Evolutionary conservation across 495 filamentous ascomycete species (phyloP).

Genomic region (Penicillium verhagenii): DNA sequence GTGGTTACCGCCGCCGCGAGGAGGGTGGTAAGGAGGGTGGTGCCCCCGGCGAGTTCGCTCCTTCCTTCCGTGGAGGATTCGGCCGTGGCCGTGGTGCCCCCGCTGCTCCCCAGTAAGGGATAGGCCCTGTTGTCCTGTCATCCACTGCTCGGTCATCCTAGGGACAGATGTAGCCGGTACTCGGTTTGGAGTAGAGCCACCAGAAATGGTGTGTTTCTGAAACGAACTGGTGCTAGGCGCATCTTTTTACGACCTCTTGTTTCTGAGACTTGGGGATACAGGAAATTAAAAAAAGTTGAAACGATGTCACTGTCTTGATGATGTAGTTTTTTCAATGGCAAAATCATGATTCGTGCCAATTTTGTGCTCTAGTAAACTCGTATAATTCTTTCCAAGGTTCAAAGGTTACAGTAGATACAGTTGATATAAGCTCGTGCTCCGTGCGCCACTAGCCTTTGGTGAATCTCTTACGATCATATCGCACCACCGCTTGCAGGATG

Average conservation of each 20-base stretch:
- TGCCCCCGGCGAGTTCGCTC: slow-evolving; percentile 91
- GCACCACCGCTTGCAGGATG: slow-evolving; percentile 58
- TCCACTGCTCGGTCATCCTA: slow-evolving; percentile 38
- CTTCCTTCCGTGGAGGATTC: slow-evolving; percentile 92
- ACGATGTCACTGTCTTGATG: slow-evolving; percentile 27
- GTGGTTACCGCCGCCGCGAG: slow-evolving; percentile 87
- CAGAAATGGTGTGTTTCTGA: slow-evolving; percentile 16
- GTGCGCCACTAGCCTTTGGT: not conserved
- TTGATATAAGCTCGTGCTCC: not conserved
- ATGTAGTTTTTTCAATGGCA: slow-evolving; percentile 34
- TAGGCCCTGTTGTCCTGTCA: slow-evolving; percentile 31
- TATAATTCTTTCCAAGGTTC: too few relatives aligned
- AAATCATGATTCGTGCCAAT: slow-evolving; percentile 27
- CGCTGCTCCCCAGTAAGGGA: slow-evolving; percentile 53
- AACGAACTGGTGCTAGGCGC: slow-evolving; percentile 28
- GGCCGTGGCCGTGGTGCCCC: slow-evolving; percentile 84
- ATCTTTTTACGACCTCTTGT: slow-evolving; percentile 21
- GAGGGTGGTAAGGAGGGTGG: slow-evolving; percentile 93
- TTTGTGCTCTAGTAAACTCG: not conserved
- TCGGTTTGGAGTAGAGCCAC: slow-evolving; percentile 33
- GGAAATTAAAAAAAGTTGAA: slow-evolving; percentile 32
- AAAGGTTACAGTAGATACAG: too few relatives aligned
- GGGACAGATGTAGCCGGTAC: slow-evolving; percentile 32
- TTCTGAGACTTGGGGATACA: slow-evolving; percentile 24
- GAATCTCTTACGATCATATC: slow-evolving; percentile 55